phyloP scores from a whole-genome alignment of 345 rosid species.

The Eucalyptus polybractea region DNA sequence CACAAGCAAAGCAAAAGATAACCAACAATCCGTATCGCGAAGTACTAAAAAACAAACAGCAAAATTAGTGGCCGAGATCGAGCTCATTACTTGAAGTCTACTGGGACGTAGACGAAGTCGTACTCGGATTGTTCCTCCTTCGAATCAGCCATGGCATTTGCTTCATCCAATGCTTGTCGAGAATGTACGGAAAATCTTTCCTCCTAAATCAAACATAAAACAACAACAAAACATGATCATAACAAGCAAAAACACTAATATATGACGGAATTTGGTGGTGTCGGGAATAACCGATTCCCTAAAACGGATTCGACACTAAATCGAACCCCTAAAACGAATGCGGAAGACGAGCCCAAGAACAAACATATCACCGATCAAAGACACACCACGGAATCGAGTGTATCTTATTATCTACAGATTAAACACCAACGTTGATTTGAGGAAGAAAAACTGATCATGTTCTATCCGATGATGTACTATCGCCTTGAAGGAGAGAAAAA shows the following conservation, averaged over 20 bases:
- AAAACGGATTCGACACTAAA: too few species aligned
- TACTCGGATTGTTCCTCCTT: slow-evolving; percentile 14
- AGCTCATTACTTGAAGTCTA: slow-evolving; percentile 20
- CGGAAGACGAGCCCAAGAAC: too few species aligned
- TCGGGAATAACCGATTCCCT: too few species aligned
- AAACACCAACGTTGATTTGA: too few species aligned
- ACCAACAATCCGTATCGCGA: not conserved
- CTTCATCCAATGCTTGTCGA: slow-evolving; percentile 29
- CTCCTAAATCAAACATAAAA: not conserved
- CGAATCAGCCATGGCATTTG: slow-evolving; percentile 5
- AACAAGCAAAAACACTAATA: too few species aligned
- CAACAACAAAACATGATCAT: not conserved
- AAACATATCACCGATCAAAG: too few species aligned
- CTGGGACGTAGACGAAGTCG: slow-evolving; percentile 33
- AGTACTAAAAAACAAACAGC: not conserved
- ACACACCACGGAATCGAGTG: too few species aligned
- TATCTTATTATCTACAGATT: too few species aligned
- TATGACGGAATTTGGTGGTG: not conserved
- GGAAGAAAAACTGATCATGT: too few species aligned
- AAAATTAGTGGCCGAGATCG: not conserved
- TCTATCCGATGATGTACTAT: too few species aligned
- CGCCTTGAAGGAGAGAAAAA: too few species aligned
- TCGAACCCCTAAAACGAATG: too few species aligned
- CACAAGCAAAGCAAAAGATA: not conserved
- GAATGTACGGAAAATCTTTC: slow-evolving; percentile 8